Evolutionary conservation across 2,329 filamentous ascomycete genomes (phyloP), one percentile per base, ranked within the genome.

Genomic region (Colletotrichum endophyticum): DNA sequence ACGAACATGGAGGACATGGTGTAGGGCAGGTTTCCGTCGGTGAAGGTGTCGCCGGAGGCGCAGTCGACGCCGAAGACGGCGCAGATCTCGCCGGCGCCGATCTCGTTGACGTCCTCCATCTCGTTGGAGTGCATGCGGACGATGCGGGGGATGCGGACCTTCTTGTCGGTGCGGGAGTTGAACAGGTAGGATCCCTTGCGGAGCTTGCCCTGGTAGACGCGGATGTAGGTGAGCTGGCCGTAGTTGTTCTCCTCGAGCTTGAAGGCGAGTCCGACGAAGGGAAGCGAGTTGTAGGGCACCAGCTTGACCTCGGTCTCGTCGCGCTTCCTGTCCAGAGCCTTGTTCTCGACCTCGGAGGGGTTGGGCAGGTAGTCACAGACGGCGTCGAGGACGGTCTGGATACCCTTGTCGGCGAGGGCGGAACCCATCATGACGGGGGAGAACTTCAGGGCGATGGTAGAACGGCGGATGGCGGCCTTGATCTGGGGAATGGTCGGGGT

Each of bases 91-190:
- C 97, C 97, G 70, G 97, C 96, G 69, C 96, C 95, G 78, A 99
- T 94, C 85, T 98, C 96, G 72, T 88, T 89, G 34, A 98, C 95
- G 83, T 99, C 97, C 85, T 99, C 97, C 96, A 99, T 98, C 83
- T 99, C 97, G 84, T 99, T 98, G 62, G 96, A 98, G 89, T 99
- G 97, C 97, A 99, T 99, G 78, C 97, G 95, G 78, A 99, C 97
- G 81, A 99, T 99, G 83, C 96, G 95, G 25, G 97, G 97, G 74
- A 99, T 94, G 86, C 98, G 96, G 84, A 99, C 94, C 89, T 96
- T 98, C 91, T 98, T 98, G 85, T 96, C 95, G 79, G 92, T 98
- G 80, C 96, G 93, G 11, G 96, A 96, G 86, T 99, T 99, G 91
- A 94, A 98, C 72, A 99, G 93, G 84, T 96, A 95, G 83, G 94